Evolutionary conservation across 805 yeast genomes (phyloP).

Genomic region (Candida palmyrensis): DNA sequence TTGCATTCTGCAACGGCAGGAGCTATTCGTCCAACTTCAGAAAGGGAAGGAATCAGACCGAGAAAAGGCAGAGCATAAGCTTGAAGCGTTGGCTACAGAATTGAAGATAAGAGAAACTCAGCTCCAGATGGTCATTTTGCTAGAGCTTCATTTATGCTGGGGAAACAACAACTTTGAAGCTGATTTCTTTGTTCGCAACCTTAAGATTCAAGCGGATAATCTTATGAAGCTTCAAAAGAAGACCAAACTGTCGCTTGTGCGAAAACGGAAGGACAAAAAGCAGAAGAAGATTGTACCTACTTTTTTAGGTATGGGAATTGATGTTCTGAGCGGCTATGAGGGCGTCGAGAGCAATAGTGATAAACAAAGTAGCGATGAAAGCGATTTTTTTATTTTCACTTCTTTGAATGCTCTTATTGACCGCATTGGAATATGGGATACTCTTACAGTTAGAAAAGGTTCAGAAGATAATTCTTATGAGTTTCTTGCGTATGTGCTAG

Average conservation of each 20-base stretch:
- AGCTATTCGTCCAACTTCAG: no score
- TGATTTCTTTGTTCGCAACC: slow-evolving; percentile 21
- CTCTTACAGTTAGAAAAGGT: slow-evolving; percentile 25
- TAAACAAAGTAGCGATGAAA: neutral
- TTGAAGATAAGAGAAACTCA: slow-evolving; percentile 54
- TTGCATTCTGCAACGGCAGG: no score
- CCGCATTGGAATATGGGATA: slow-evolving; percentile 50
- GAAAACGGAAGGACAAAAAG: slow-evolving; percentile 12
- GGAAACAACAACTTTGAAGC: slow-evolving; percentile 21
- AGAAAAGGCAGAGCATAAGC: no score
- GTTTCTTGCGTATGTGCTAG: slow-evolving; percentile 46
- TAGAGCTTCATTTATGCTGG: slow-evolving; percentile 37
- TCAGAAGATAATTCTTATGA: slow-evolving; percentile 40
- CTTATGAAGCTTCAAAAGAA: slow-evolving; percentile 13
- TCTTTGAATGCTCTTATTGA: slow-evolving; percentile 44
- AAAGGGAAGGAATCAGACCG: no score
- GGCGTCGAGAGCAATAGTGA: neutral
- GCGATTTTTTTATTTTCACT: slow-evolving; percentile 9
- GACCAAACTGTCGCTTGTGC: slow-evolving; percentile 15
- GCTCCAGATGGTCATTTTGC: slow-evolving; percentile 43
- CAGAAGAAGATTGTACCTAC: slow-evolving; percentile 35
- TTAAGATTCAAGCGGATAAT: slow-evolving; percentile 25
- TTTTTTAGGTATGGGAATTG: slow-evolving; percentile 36
- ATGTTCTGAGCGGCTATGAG: slow-evolving; percentile 7
- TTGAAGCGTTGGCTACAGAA: slow-evolving; percentile 21